Conservation (phyloP, 2,329 filamentous ascomycete genomes). For the Cercospora nicotianae region DNA sequence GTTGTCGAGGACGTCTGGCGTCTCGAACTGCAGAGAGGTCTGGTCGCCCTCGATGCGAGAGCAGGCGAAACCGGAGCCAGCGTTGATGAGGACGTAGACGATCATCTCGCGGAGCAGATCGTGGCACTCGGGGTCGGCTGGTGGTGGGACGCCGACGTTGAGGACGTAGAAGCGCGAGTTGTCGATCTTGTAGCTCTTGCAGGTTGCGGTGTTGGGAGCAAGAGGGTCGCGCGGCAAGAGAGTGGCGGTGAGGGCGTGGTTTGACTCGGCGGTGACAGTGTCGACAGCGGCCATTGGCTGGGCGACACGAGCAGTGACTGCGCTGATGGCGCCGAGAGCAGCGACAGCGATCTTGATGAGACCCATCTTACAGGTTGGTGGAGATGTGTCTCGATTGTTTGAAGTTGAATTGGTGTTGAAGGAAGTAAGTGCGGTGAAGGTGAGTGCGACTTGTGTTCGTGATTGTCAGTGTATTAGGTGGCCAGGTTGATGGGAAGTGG, state of each 20-base stretch:
- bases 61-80: neutral
- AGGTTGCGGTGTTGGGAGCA: neutral
- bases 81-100: neutral
- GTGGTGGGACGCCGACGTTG: neutral
- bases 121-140: neutral
- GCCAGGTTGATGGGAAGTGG: neutral
- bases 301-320: neutral
- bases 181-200: conserved; percentile 1
- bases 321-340: neutral
- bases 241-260: neutral
- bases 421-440: neutral
- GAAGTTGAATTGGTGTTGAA: neutral
- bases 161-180: neutral
- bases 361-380: neutral
- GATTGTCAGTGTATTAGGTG: neutral
- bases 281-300: neutral
- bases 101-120: neutral
- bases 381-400: neutral
- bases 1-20: neutral
- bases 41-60: neutral
- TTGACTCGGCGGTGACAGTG: neutral
- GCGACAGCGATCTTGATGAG: neutral
- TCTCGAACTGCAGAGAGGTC: neutral
- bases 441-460: neutral
- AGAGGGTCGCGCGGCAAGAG: neutral